Evolutionary conservation across 768 basidiomycete genomes (phyloP).

Genomic region (Lentinula boryana): DNA sequence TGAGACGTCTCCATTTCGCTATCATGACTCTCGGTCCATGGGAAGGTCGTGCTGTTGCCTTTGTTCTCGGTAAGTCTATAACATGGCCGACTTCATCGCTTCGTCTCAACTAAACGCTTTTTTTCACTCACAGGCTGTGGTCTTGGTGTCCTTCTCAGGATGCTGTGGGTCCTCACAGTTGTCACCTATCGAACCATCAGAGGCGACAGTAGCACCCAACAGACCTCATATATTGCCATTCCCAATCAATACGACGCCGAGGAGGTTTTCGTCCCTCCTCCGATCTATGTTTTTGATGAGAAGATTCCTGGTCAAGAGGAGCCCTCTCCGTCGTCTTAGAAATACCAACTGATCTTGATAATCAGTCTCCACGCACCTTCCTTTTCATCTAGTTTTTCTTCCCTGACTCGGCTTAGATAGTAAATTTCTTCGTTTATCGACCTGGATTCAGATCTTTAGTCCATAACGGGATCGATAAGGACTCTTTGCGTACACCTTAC

Average conservation of each 20-base stretch:
- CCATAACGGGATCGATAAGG: no score
- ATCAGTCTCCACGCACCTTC: not conserved
- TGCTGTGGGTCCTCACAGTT: conserved; percentile 70
- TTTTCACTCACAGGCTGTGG: conserved; percentile 56
- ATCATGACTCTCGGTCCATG: conserved; percentile 69
- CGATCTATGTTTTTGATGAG: conserved; percentile 34
- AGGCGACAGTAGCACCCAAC: conserved; percentile 29
- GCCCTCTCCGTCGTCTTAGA: not conserved
- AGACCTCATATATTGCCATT: conserved; percentile 32
- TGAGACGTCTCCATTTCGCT: conserved; percentile 56
- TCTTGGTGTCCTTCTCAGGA: conserved; percentile 74
- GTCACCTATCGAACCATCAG: conserved; percentile 52
- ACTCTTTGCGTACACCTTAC: no score
- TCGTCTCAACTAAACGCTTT: not conserved
- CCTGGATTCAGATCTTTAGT: no score
- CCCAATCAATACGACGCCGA: conserved; percentile 44
- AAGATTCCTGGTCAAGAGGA: not conserved
- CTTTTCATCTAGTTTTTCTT: not conserved
- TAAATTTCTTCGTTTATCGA: no score
- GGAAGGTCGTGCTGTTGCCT: conserved; percentile 80
- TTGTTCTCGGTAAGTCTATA: conserved; percentile 64
- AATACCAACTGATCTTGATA: not conserved
- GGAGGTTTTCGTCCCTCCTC: conserved; percentile 44
- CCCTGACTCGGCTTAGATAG: no score
- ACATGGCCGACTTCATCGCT: not conserved